phyloP scores from a whole-genome alignment of 768 basidiomycete species.

The Lactarius sanguifluus region DNA sequence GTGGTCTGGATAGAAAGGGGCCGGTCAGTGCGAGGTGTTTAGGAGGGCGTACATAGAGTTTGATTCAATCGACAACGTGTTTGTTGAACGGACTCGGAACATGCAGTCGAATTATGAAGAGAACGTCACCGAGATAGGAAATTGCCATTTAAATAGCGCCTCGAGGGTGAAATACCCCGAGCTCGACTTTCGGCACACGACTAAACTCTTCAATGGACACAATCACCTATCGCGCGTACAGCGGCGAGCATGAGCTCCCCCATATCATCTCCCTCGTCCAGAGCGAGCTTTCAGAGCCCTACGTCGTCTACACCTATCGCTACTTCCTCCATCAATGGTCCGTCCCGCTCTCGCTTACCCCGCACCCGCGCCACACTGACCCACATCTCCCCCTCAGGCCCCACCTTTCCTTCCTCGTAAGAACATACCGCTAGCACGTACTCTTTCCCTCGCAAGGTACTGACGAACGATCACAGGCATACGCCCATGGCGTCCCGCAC shows the following conservation, averaged over 20 bases:
- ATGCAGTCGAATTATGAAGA: not conserved
- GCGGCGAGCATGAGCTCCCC: conserved; percentile 74
- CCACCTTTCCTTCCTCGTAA: conserved; percentile 79
- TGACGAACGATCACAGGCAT: conserved; percentile 3
- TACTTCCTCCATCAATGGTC: conserved; percentile 97
- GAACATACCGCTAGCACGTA: conserved; percentile 7
- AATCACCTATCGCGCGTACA: conserved; percentile 64
- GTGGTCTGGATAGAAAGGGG: not conserved
- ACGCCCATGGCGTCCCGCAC: conserved; percentile 26
- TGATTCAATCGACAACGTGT: not conserved
- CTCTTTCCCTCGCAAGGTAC: not conserved
- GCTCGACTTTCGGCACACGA: conserved; percentile 3
- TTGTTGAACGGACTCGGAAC: not conserved
- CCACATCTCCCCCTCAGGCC: conserved; percentile 57
- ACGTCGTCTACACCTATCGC: conserved; percentile 93
- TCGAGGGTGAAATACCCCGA: not conserved
- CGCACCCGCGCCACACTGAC: conserved; percentile 31
- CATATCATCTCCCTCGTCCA: conserved; percentile 87
- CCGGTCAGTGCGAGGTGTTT: not conserved
- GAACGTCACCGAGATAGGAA: not conserved
- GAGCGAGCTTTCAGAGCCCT: conserved; percentile 92
- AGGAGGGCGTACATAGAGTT: not conserved
- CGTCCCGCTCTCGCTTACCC: conserved; percentile 36
- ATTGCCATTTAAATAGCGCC: not conserved
- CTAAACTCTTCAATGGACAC: conserved; percentile 16